Evolutionary conservation across 495 filamentous ascomycete species (phyloP).

Genomic region (Penicillium paxilli): DNA sequence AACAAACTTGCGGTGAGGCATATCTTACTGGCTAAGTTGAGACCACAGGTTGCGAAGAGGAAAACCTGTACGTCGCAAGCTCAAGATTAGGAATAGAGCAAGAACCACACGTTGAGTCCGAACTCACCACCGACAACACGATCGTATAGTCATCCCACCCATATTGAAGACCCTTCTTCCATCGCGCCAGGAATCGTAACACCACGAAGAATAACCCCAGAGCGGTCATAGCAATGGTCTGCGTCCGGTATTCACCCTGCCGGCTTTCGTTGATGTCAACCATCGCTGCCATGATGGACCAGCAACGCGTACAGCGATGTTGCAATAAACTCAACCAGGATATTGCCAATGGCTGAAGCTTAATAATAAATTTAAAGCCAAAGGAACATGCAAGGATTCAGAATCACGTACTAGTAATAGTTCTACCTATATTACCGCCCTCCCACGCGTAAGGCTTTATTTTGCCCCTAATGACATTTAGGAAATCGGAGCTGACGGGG

Average conservation of each 20-base stretch:
- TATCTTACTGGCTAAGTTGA: conserved; percentile 6
- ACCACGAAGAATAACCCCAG: conserved; percentile 11
- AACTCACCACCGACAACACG: conserved; percentile 9
- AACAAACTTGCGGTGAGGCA: neutral
- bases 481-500: neutral
- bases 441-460: neutral
- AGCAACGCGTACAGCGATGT: neutral
- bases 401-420: too few species aligned
- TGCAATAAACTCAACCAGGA: neutral
- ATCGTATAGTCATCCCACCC: conserved; percentile 13
- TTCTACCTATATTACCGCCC: neutral
- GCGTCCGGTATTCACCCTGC: conserved; percentile 10
- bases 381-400: neutral
- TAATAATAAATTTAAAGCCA: neutral
- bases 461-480: neutral
- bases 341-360: neutral
- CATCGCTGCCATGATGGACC: neutral
- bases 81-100: neutral
- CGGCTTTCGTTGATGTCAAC: neutral
- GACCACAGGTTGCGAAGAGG: conserved; percentile 1
- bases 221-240: conserved; percentile 11
- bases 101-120: neutral
- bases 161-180: conserved; percentile 4
- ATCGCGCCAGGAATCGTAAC: conserved; percentile 9
- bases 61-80: neutral